Percentiles rank a stretch among this genome's conserved stretches.
phyloP scores from a whole-genome alignment of 352 stramenopile species.

The Thalassiosira livingstoniorum region DNA sequence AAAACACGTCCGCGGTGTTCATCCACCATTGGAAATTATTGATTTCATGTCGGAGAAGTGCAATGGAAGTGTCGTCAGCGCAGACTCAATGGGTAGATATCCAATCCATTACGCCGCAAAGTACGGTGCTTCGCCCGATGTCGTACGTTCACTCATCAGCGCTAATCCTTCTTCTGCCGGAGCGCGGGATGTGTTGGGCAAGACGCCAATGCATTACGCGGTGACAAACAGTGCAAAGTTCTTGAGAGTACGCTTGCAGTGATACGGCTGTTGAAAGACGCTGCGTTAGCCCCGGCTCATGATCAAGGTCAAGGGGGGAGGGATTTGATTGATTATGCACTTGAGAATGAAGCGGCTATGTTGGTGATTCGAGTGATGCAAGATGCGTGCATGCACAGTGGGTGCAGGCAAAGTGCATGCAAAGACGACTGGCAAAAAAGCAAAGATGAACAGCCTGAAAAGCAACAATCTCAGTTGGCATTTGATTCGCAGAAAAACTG shows the following conservation, averaged over 20 bases:
- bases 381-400: too few species aligned
- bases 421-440: slow-evolving; percentile 65
- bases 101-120: slow-evolving; percentile 51
- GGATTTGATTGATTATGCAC: slow-evolving; percentile 60
- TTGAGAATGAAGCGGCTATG: slow-evolving; percentile 56
- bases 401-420: slow-evolving; percentile 47
- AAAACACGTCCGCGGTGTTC: too few species aligned
- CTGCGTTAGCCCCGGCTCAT: slow-evolving; percentile 41
- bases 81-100: slow-evolving; percentile 41
- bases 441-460: too few species aligned
- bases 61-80: slow-evolving; percentile 20
- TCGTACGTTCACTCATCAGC: slow-evolving; percentile 46
- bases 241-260: slow-evolving; percentile 53
- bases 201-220: slow-evolving; percentile 57
- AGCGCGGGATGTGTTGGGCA: slow-evolving; percentile 31
- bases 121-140: slow-evolving; percentile 36
- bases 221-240: slow-evolving; percentile 39
- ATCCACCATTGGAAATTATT: slow-evolving; percentile 33
- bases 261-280: slow-evolving; percentile 38
- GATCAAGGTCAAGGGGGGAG: slow-evolving; percentile 53
- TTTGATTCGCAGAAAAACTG: too few species aligned
- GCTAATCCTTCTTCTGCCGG: slow-evolving; percentile 32
- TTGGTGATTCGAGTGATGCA: slow-evolving; percentile 60
- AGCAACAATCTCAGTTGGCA: too few species aligned
- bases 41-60: slow-evolving; percentile 29